Evolutionary conservation across 2,329 filamentous ascomycete genomes (phyloP).

Genomic region (Cladobotryum protrusum): DNA sequence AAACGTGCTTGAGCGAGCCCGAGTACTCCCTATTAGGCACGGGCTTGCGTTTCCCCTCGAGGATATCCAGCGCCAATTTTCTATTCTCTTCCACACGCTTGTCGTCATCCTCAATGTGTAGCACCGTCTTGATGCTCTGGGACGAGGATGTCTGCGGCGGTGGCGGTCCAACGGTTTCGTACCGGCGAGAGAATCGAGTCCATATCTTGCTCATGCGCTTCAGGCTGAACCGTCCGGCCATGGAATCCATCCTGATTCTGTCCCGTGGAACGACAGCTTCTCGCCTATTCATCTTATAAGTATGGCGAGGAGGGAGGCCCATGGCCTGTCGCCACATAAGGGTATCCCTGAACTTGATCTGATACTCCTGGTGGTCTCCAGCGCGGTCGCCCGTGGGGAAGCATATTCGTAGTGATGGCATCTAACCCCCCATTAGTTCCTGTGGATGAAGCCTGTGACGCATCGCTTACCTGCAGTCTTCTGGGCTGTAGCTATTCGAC

Average conservation of each 20-base stretch:
- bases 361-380: constrained; percentile 3
- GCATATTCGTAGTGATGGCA: constrained; percentile 3
- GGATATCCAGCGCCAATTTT: not conserved
- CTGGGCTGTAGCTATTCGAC: too few species aligned
- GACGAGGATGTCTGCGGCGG: not conserved
- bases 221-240: not conserved
- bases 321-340: constrained; percentile 8
- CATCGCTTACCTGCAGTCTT: too few species aligned
- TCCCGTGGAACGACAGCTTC: not conserved
- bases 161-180: not conserved
- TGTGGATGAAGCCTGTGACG: too few species aligned
- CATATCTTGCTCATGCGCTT: not conserved
- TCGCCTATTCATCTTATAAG: not conserved
- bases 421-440: not conserved
- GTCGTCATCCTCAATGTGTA: not conserved
- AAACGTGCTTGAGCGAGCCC: not conserved
- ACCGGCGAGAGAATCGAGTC: not conserved
- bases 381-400: not conserved
- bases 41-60: not conserved
- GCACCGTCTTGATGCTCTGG: not conserved
- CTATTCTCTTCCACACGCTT: not conserved
- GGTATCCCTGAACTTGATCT: constrained; percentile 7
- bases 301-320: not conserved
- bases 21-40: not conserved
- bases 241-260: too few species aligned